These are phyloP conservation scores for Coniosporium apollinis DNA, from an alignment of 495 filamentous ascomycete genomes.

Conservation along the genomic window DNA sequence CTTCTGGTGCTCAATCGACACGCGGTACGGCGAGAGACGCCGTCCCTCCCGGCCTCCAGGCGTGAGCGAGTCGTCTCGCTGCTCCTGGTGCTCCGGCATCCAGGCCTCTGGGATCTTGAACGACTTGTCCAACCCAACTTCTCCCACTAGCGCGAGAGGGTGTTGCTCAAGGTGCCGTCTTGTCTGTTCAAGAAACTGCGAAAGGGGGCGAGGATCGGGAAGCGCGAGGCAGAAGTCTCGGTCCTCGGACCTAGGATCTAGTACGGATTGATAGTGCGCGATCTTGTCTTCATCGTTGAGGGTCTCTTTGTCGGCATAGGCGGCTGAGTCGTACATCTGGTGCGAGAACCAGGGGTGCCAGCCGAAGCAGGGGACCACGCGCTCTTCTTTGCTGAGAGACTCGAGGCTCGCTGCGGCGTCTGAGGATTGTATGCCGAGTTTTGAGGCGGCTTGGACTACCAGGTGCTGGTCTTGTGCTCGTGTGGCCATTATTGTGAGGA, in stretches of 20 bases:
- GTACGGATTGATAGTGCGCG: constrained; percentile 53
- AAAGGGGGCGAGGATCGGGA: constrained; percentile 55
- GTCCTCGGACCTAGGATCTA: constrained; percentile 44
- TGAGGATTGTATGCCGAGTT: constrained; percentile 22
- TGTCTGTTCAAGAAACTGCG: constrained; percentile 46
- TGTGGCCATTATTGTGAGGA: constrained; percentile 79
- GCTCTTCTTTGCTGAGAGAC: constrained; percentile 11
- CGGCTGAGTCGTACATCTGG: constrained; percentile 53
- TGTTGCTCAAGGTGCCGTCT: constrained; percentile 41
- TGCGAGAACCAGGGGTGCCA: constrained; percentile 99
- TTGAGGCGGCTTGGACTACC: constrained; percentile 48
- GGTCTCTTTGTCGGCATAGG: constrained; percentile 24
- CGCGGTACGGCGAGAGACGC: constrained; percentile 52
- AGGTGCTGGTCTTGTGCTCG: constrained; percentile 73
- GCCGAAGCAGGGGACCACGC: constrained; percentile 72
- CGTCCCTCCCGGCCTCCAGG: constrained; percentile 74
- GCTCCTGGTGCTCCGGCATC: constrained; percentile 33
- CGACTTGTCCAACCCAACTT: constrained; percentile 72
- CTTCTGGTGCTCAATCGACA: constrained; percentile 64
- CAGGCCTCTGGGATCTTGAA: constrained; percentile 65
- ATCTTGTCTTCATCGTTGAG: constrained; percentile 31
- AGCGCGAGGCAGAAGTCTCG: constrained; percentile 45
- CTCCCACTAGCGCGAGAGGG: constrained; percentile 63
- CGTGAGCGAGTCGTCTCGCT: constrained; percentile 40
- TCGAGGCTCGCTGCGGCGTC: constrained; percentile 6